These are phyloP conservation scores for Linum trigynum DNA, from an alignment of 345 rosid species.

Conservation along the genomic window DNA sequence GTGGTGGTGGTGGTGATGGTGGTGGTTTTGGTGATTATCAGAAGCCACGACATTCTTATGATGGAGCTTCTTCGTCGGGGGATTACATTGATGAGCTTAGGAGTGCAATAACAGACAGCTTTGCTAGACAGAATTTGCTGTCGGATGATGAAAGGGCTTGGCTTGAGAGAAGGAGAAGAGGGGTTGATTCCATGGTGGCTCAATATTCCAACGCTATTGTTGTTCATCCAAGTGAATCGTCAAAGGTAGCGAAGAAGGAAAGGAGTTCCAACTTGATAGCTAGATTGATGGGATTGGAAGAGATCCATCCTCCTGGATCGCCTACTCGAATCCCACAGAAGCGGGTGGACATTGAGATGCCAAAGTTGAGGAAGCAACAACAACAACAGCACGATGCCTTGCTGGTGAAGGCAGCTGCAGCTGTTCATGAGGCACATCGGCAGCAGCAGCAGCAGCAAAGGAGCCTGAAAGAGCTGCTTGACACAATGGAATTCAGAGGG, in stretches of 20 bases:
- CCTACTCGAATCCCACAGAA: slow-evolving; percentile 16
- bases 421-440: slow-evolving; percentile 14
- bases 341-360: slow-evolving; percentile 19
- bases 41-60: slow-evolving; percentile 29
- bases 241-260: slow-evolving; percentile 23
- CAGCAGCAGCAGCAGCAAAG: slow-evolving; percentile 10
- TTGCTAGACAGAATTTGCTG: slow-evolving; percentile 53
- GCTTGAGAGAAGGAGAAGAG: slow-evolving; percentile 19
- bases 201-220: slow-evolving; percentile 20
- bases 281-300: slow-evolving; percentile 90
- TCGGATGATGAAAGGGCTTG: slow-evolving; percentile 20
- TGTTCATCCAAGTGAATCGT: slow-evolving; percentile 30
- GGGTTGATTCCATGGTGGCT: slow-evolving; percentile 53
- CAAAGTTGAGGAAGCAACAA: slow-evolving; percentile 13
- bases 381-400: neutral
- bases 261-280: slow-evolving; percentile 60
- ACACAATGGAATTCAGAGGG: slow-evolving; percentile 35
- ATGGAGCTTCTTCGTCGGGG: slow-evolving; percentile 28
- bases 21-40: neutral
- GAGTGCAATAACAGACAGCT: slow-evolving; percentile 44
- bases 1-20: slow-evolving; percentile 14
- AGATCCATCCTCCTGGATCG: slow-evolving; percentile 31
- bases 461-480: slow-evolving; percentile 42
- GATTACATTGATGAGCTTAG: slow-evolving; percentile 59
- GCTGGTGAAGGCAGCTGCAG: slow-evolving; percentile 22